Evolutionary conservation across 345 rosid genomes (phyloP).

Genomic region (Lepidium didymum): DNA sequence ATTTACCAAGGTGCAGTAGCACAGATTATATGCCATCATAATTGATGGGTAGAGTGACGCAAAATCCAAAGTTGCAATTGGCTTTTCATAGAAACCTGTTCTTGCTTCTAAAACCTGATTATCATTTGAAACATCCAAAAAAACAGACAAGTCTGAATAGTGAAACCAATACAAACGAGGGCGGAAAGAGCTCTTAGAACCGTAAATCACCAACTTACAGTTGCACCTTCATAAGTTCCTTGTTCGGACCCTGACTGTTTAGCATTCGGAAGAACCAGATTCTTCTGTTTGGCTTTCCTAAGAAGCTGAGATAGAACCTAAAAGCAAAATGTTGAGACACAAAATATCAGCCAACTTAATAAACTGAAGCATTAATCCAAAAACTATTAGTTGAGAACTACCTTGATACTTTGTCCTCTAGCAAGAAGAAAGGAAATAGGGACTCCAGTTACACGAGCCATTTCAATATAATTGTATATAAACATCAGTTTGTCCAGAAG

Average conservation of each 20-base stretch:
- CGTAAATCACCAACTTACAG: constrained; percentile 53
- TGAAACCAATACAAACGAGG: not conserved
- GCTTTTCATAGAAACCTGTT: constrained; percentile 91
- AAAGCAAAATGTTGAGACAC: constrained; percentile 6
- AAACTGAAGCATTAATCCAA: constrained; percentile 1
- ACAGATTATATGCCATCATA: constrained; percentile 99
- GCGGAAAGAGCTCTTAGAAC: not conserved
- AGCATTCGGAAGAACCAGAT: constrained; percentile 79
- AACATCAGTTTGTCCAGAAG: constrained; percentile 92
- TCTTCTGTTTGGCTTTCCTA: constrained; percentile 86
- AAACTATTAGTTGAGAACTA: constrained; percentile 13
- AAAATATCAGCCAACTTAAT: constrained; percentile 1
- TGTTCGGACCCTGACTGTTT: constrained; percentile 89
- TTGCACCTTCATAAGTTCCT: constrained; percentile 97
- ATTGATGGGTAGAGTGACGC: constrained; percentile 97
- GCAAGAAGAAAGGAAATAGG: constrained; percentile 95
- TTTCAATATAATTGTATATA: constrained; percentile 91
- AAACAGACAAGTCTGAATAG: not conserved
- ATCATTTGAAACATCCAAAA: constrained; percentile 19
- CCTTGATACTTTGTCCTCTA: constrained; percentile 99
- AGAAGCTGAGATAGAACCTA: constrained; percentile 98
- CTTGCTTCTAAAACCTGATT: constrained; percentile 84
- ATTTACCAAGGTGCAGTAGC: constrained; percentile 90
- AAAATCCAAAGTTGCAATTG: constrained; percentile 94
- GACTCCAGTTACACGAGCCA: constrained; percentile 99